Evolutionary conservation across 164 flowering plant genomes (phyloP).

Genomic region (Tetracentron sinense): DNA sequence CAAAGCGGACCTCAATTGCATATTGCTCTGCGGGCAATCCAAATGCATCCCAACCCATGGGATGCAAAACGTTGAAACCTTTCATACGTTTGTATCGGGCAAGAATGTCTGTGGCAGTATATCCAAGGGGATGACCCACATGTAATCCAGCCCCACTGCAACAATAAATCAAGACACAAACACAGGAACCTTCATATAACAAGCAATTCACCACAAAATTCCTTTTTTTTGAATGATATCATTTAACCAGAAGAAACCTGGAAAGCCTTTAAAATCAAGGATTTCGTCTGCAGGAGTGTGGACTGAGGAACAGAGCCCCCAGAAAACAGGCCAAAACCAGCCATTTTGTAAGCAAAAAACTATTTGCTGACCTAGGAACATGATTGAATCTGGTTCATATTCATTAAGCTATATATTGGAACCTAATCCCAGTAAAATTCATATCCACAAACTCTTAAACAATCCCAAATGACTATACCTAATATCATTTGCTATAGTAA

Average conservation of each 20-base stretch:
- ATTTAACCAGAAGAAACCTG: too few species aligned
- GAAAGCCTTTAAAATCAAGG: too few species aligned
- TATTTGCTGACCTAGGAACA: too few species aligned
- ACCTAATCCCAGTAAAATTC: neutral
- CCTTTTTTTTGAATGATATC: too few species aligned
- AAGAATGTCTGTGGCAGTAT: constrained; percentile 94
- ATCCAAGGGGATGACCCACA: constrained; percentile 98
- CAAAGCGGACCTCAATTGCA: constrained; percentile 73
- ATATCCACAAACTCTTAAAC: neutral
- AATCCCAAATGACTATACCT: neutral
- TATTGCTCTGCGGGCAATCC: constrained; percentile 98
- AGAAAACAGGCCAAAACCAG: too few species aligned
- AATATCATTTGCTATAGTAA: neutral
- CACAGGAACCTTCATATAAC: neutral
- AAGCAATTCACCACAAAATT: neutral
- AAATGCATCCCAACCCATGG: constrained; percentile 99
- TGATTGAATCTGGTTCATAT: too few species aligned
- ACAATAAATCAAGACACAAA: neutral
- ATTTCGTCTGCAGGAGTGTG: too few species aligned
- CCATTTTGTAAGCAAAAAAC: too few species aligned
- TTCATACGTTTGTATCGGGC: constrained; percentile 89
- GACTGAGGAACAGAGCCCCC: too few species aligned
- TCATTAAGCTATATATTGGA: too few species aligned
- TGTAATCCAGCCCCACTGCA: constrained; percentile 95
- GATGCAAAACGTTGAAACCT: constrained; percentile 96